Conservation (phyloP, 2,329 filamentous ascomycete genomes). For the Calonectria honghensis region DNA sequence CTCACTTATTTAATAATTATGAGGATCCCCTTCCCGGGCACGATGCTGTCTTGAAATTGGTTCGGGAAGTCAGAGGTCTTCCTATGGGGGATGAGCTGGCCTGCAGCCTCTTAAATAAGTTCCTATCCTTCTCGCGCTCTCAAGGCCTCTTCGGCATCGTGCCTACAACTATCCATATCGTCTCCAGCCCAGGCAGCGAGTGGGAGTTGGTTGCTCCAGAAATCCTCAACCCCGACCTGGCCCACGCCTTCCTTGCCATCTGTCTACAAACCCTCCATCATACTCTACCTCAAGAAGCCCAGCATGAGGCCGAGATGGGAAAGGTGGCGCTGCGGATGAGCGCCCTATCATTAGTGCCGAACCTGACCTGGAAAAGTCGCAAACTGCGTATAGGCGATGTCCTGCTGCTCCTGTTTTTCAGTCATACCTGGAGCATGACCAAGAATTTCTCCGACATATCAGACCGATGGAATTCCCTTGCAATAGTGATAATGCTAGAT, state of each 20-base stretch:
- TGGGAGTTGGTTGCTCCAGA: not conserved
- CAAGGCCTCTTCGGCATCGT: slow-evolving; percentile 15
- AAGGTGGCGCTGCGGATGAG: slow-evolving; percentile 9
- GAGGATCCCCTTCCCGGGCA: slow-evolving; percentile 2
- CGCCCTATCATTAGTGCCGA: slow-evolving; percentile 1
- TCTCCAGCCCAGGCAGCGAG: not conserved
- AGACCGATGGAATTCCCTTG: slow-evolving; percentile 1
- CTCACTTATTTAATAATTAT: slow-evolving; percentile 12
- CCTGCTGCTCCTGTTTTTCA: slow-evolving; percentile 5
- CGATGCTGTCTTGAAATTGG: not conserved
- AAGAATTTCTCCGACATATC: slow-evolving; percentile 22
- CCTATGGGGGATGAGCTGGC: not conserved
- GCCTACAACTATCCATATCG: not conserved
- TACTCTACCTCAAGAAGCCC: not conserved
- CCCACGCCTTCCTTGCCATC: slow-evolving; percentile 3
- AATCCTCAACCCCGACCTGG: not conserved
- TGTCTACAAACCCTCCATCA: slow-evolving; percentile 10
- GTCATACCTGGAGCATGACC: slow-evolving; percentile 7
- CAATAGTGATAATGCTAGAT: slow-evolving; percentile 16
- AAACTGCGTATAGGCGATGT: slow-evolving; percentile 17
- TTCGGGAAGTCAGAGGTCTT: not conserved
- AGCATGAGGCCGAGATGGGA: slow-evolving; percentile 13
- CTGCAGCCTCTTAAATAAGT: not conserved
- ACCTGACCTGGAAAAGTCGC: slow-evolving; percentile 16
- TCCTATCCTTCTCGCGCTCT: not conserved